phyloP scores from a whole-genome alignment of 805 yeast species.

The Wickerhamiella alocasiicola region DNA sequence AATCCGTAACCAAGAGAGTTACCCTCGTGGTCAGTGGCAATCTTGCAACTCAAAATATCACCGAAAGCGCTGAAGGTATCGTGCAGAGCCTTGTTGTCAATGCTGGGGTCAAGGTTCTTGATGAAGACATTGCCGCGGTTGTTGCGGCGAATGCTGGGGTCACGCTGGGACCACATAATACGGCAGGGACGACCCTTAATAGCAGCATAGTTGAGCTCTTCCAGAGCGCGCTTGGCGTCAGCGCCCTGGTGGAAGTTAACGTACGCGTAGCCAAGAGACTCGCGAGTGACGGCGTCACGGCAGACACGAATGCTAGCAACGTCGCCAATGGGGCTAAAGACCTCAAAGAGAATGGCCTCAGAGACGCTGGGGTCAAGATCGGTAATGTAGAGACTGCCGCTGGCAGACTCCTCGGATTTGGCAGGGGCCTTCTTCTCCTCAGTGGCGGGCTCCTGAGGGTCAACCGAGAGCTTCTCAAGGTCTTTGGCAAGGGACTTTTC shows the following conservation, averaged over 20 bases:
- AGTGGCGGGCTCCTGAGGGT: slow-evolving; percentile 18
- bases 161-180: slow-evolving; percentile 99
- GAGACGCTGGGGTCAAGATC: slow-evolving; percentile 87
- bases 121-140: slow-evolving; percentile 96
- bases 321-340: slow-evolving; percentile 88
- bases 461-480: slow-evolving; percentile 26
- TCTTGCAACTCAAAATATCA: slow-evolving; percentile 89
- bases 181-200: slow-evolving; percentile 96
- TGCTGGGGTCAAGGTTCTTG: slow-evolving; percentile 96
- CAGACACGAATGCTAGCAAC: slow-evolving; percentile 96
- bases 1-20: slow-evolving; percentile 92
- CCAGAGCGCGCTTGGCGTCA: slow-evolving; percentile 90
- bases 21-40: slow-evolving; percentile 88
- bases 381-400: slow-evolving; percentile 90
- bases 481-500: slow-evolving; percentile 29
- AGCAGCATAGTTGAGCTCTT: slow-evolving; percentile 85
- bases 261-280: slow-evolving; percentile 95
- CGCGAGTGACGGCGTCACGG: slow-evolving; percentile 95
- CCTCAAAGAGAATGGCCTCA: slow-evolving; percentile 88
- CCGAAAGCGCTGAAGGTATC: slow-evolving; percentile 98
- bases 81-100: slow-evolving; percentile 96
- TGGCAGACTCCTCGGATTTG: slow-evolving; percentile 23
- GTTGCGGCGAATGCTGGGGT: slow-evolving; percentile 85
- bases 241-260: slow-evolving; percentile 83
- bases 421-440: slow-evolving; percentile 23